phyloP scores from a whole-genome alignment of 257 asterid genomes.

The Primulina tabacum region DNA sequence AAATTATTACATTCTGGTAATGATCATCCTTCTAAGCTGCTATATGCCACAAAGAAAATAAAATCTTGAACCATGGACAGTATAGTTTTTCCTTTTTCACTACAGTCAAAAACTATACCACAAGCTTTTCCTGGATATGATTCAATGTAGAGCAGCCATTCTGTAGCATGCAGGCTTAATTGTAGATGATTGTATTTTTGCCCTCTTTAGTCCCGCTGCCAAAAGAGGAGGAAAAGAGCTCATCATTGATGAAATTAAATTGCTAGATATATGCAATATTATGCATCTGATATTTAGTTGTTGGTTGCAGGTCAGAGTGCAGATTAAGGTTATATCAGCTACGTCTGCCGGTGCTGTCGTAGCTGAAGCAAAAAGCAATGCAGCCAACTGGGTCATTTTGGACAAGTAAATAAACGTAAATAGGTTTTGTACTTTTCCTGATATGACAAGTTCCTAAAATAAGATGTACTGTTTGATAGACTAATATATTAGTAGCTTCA shows the following conservation, averaged over 20 bases:
- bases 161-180: not conserved
- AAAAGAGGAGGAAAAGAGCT: not conserved
- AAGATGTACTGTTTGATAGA: not conserved
- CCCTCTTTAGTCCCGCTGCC: not conserved
- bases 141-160: not conserved
- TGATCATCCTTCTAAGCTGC: too few species aligned
- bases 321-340: slow-evolving; percentile 68
- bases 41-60: not conserved
- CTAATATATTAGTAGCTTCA: not conserved
- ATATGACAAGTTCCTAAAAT: slow-evolving; percentile 14
- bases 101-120: not conserved
- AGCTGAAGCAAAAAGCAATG: slow-evolving; percentile 64
- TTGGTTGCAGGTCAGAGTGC: slow-evolving; percentile 67
- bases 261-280: not conserved
- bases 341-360: slow-evolving; percentile 63
- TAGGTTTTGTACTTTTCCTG: slow-evolving; percentile 35
- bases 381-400: slow-evolving; percentile 78
- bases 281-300: slow-evolving; percentile 20
- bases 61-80: not conserved
- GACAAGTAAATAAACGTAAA: slow-evolving; percentile 78
- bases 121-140: not conserved
- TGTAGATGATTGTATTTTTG: not conserved
- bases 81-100: not conserved
- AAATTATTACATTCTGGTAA: not conserved
- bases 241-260: not conserved